Percentiles rank a stretch among this genome's conserved stretches.
These are phyloP conservation scores for Lasiosphaeria miniovina DNA, from an alignment of 495 filamentous ascomycete species.

Conservation along the genomic window DNA sequence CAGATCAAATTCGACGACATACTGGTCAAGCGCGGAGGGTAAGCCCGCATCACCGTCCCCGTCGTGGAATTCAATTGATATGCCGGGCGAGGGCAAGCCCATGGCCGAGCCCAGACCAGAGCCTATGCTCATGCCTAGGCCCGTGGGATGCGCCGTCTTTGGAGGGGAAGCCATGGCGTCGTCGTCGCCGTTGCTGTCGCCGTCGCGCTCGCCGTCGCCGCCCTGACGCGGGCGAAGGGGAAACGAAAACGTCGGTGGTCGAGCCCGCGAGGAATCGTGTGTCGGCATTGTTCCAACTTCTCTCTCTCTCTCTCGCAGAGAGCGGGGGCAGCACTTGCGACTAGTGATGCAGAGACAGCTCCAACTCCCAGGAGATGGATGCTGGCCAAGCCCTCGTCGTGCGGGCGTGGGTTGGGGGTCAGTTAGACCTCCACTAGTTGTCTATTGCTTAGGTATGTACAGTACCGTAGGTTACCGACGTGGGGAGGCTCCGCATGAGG, in stretches of 20 bases:
- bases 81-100: conserved; percentile 34
- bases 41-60: conserved; percentile 12
- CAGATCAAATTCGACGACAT: conserved; percentile 15
- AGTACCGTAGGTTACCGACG: no score
- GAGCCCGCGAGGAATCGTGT: background rate
- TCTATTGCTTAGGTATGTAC: no score
- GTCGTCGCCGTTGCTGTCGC: background rate
- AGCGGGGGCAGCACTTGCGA: background rate
- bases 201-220: background rate
- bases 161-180: conserved; percentile 14
- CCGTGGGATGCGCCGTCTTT: conserved; percentile 18
- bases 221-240: conserved; percentile 18
- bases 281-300: background rate
- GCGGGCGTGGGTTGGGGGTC: no score
- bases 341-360: background rate
- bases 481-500: no score
- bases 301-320: background rate
- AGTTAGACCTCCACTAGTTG: no score
- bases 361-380: no score
- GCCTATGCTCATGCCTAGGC: no score
- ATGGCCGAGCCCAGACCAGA: background rate
- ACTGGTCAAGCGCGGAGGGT: conserved; percentile 29
- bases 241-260: conserved; percentile 13
- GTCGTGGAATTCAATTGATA: conserved; percentile 39
- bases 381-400: no score